A percentile compares a stretch with the other conserved stretches of the same genome.
Conservation (phyloP, 1,284 basidiomycete genomes). For the Trichosporon ovoides region DNA sequence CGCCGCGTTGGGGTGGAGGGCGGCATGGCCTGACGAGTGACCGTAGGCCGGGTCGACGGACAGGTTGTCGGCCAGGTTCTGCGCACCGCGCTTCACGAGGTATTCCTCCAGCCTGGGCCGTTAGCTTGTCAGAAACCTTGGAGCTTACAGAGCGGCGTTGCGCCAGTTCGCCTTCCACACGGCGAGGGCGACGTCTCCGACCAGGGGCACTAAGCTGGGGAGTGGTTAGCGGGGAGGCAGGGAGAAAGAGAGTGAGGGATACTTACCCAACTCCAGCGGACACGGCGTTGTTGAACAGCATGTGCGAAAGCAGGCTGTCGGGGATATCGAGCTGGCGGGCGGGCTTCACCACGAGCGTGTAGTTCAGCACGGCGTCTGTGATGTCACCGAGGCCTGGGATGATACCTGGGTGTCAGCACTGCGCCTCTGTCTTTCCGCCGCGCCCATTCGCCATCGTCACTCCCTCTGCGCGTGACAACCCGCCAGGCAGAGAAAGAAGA, state of each 20-base stretch:
- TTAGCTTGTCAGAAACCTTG: background rate
- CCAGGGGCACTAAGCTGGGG: slow-evolving; percentile 64
- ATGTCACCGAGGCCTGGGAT: slow-evolving; percentile 46
- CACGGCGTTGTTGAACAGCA: slow-evolving; percentile 75
- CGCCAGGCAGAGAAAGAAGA: too few species aligned
- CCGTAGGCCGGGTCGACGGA: background rate
- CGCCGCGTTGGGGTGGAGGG: background rate
- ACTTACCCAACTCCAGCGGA: slow-evolving; percentile 62
- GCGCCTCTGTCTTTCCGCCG: too few species aligned
- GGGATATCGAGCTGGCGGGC: slow-evolving; percentile 63
- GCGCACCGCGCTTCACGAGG: slow-evolving; percentile 41
- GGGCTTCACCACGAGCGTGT: slow-evolving; percentile 71
- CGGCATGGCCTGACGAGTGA: background rate
- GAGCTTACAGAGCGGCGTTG: slow-evolving; percentile 58
- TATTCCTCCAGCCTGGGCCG: slow-evolving; percentile 42
- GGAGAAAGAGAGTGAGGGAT: slow-evolving; percentile 4
- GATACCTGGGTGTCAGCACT: slow-evolving; percentile 34
- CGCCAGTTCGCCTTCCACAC: slow-evolving; percentile 82
- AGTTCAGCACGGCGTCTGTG: slow-evolving; percentile 54
- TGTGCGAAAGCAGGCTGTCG: slow-evolving; percentile 60
- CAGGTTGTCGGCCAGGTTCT: slow-evolving; percentile 28
- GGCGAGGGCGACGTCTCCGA: slow-evolving; percentile 71
- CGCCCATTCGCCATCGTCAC: background rate
- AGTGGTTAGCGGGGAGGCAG: slow-evolving; percentile 4
- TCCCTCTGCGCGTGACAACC: background rate